phyloP scores from a whole-genome alignment of 2,329 filamentous ascomycete species.

The Ilyonectria destructans region DNA sequence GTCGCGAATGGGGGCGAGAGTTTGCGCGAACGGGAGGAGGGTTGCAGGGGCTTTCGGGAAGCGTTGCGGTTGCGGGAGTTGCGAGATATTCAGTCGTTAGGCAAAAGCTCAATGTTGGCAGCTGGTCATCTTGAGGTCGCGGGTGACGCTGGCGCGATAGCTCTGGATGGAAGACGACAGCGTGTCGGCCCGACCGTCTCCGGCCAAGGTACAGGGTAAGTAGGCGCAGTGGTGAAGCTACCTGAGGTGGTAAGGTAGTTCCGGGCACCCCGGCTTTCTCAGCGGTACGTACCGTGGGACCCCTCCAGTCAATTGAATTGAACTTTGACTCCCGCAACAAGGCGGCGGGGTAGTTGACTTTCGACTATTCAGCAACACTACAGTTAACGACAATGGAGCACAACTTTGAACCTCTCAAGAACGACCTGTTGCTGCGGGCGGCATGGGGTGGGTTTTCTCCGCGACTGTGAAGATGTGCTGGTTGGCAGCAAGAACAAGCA shows the following conservation, averaged over 20 bases:
- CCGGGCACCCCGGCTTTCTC: constrained; percentile 20
- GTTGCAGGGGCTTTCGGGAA: background rate
- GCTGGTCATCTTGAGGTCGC: background rate
- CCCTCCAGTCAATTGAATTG: constrained; percentile 30
- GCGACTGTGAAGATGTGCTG: constrained; percentile 11
- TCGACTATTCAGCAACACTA: constrained; percentile 21
- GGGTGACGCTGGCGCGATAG: constrained; percentile 32
- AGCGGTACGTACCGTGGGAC: constrained; percentile 18
- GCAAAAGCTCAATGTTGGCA: background rate
- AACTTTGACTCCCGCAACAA: constrained; percentile 8
- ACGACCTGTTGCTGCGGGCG: constrained; percentile 91
- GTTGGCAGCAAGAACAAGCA: constrained; percentile 7
- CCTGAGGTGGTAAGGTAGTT: too few relatives aligned
- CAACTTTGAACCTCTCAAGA: constrained; percentile 88
- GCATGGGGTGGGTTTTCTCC: constrained; percentile 79
- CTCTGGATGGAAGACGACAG: constrained; percentile 41
- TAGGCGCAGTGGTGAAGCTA: too few relatives aligned
- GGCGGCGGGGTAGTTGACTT: constrained; percentile 22
- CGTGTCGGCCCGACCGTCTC: constrained; percentile 48
- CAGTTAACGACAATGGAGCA: constrained; percentile 71
- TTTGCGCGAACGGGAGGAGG: background rate
- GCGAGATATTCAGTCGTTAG: background rate
- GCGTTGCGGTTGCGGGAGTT: background rate
- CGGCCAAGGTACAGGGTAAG: constrained; percentile 25
- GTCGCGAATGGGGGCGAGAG: constrained; percentile 47